Percentiles rank a stretch among this genome's conserved stretches.
phyloP scores from a whole-genome alignment of 2,329 filamentous ascomycete species.

The Grosmannia serpens region DNA sequence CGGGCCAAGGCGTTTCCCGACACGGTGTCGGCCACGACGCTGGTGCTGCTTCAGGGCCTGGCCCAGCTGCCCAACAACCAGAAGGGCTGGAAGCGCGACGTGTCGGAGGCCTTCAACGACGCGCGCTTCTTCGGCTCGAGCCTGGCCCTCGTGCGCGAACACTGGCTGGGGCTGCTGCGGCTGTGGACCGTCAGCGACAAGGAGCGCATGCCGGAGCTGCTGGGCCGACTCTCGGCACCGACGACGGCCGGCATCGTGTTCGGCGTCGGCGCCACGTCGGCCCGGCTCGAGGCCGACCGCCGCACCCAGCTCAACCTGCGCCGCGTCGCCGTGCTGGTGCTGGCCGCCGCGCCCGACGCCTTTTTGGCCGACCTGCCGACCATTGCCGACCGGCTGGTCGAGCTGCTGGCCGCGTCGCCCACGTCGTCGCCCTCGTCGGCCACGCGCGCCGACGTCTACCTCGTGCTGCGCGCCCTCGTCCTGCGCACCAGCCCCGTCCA shows the following conservation, averaged over 20 bases:
- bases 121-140: constrained; percentile 68
- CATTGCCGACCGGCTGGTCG: constrained; percentile 74
- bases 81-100: constrained; percentile 87
- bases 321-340: constrained; percentile 65
- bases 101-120: constrained; percentile 87
- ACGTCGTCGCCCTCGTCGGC: constrained; percentile 86
- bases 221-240: constrained; percentile 68
- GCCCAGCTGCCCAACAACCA: constrained; percentile 67
- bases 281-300: constrained; percentile 86
- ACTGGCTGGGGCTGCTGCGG: constrained; percentile 73
- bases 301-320: constrained; percentile 85
- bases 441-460: constrained; percentile 80
- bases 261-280: constrained; percentile 90
- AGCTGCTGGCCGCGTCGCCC: constrained; percentile 71
- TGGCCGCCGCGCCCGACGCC: constrained; percentile 66
- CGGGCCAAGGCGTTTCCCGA: constrained; percentile 80
- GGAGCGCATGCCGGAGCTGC: constrained; percentile 71
- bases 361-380: constrained; percentile 65
- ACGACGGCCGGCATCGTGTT: constrained; percentile 95
- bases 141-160: constrained; percentile 50
- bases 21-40: constrained; percentile 60
- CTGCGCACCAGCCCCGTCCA: constrained; percentile 71
- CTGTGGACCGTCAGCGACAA: constrained; percentile 84
- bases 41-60: constrained; percentile 67
- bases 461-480: constrained; percentile 72